phyloP scores from a whole-genome alignment of 208 protist genomes.

The Trypanosoma scelopori region DNA sequence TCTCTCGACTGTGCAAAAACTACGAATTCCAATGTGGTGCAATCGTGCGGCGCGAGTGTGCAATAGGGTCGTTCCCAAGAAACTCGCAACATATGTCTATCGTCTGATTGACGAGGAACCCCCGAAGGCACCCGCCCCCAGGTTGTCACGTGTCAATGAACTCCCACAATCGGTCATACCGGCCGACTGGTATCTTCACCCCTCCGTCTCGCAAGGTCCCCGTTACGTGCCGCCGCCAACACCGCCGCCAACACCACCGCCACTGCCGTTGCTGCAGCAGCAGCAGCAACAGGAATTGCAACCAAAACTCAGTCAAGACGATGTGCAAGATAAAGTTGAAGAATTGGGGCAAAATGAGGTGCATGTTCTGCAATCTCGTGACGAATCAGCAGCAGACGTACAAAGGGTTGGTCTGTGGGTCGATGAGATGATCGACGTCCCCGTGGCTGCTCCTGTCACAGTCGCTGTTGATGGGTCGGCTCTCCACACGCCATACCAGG shows the following conservation, averaged over 20 bases:
- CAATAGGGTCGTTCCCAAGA: slow-evolving; percentile 63
- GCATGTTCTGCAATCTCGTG: too few species aligned
- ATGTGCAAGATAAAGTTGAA: too few species aligned
- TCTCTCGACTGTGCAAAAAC: slow-evolving; percentile 72
- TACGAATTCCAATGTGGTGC: slow-evolving; percentile 81
- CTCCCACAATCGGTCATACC: slow-evolving; percentile 79
- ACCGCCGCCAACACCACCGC: not conserved
- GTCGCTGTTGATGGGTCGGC: too few species aligned
- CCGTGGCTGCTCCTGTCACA: too few species aligned
- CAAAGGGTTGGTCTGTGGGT: too few species aligned
- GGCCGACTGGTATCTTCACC: slow-evolving; percentile 67
- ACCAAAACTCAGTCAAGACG: too few species aligned
- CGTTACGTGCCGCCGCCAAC: slow-evolving; percentile 37
- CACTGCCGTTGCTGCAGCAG: not conserved
- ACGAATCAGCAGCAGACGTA: too few species aligned
- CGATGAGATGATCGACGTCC: too few species aligned
- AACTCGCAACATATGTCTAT: slow-evolving; percentile 74
- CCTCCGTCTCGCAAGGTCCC: slow-evolving; percentile 53
- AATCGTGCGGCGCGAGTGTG: slow-evolving; percentile 82
- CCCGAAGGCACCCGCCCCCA: slow-evolving; percentile 42
- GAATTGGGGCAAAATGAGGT: too few species aligned
- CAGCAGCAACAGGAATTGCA: too few species aligned
- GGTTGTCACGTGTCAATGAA: slow-evolving; percentile 35
- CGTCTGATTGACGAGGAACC: slow-evolving; percentile 74
- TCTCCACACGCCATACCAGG: not conserved